These are phyloP conservation scores for Backusella circina DNA, from an alignment of 192 early-diverging fungal genomes.

Conservation along the genomic window DNA sequence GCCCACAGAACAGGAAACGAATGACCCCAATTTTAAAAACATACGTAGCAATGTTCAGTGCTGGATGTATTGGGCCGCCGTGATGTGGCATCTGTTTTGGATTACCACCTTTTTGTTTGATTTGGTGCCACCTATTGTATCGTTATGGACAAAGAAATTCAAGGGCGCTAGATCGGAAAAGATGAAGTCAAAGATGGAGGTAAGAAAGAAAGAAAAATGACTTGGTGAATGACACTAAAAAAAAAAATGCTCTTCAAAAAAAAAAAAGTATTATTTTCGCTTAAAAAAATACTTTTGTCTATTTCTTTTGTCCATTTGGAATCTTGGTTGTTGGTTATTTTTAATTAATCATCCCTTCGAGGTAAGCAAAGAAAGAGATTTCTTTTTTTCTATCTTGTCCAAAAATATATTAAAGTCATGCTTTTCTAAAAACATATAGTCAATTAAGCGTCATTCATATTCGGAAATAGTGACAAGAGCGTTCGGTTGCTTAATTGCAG, in stretches of 20 bases:
- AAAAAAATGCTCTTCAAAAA: background rate
- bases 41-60: slow-evolving; percentile 30
- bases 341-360: slow-evolving; percentile 15
- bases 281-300: slow-evolving; percentile 24
- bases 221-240: background rate
- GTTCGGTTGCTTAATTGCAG: slow-evolving; percentile 27
- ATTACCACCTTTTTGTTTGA: slow-evolving; percentile 28
- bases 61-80: slow-evolving; percentile 36
- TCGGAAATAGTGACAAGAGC: slow-evolving; percentile 13
- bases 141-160: slow-evolving; percentile 22
- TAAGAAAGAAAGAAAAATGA: background rate
- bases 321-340: slow-evolving; percentile 33
- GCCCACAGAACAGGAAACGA: slow-evolving; percentile 8
- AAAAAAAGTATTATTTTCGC: slow-evolving; percentile 31
- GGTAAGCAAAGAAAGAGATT: slow-evolving; percentile 9
- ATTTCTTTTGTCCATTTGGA: slow-evolving; percentile 25
- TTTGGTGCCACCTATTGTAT: slow-evolving; percentile 22
- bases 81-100: slow-evolving; percentile 35
- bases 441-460: slow-evolving; percentile 28
- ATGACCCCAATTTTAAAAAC: slow-evolving; percentile 17
- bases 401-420: background rate
- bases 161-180: slow-evolving; percentile 26
- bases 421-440: slow-evolving; percentile 12
- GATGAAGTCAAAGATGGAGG: slow-evolving; percentile 31
- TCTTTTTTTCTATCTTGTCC: background rate